phyloP scores from a whole-genome alignment of 441 rosid genomes.

The Pelargonium australe region DNA sequence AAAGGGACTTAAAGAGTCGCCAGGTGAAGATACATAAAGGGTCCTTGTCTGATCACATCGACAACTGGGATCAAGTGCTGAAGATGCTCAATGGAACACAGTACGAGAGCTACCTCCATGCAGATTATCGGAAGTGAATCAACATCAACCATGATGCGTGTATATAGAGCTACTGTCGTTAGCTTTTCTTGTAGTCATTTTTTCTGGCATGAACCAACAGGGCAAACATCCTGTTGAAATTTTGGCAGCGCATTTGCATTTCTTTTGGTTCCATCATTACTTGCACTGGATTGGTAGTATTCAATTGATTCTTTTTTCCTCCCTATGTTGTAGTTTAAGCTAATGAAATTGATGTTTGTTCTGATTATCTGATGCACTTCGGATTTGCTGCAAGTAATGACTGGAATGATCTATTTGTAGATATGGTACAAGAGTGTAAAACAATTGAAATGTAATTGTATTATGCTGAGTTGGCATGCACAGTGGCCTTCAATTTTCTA shows the following conservation, averaged over 20 bases:
- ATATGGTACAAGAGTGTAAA: too few species aligned
- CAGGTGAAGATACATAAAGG: conserved; percentile 95
- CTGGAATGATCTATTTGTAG: too few species aligned
- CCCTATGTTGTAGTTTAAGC: not conserved
- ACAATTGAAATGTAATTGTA: too few species aligned
- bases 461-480: too few species aligned
- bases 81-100: conserved; percentile 53
- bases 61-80: conserved; percentile 67
- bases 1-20: conserved; percentile 53
- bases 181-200: conserved; percentile 9
- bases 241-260: conserved; percentile 32
- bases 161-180: conserved; percentile 18
- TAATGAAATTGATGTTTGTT: not conserved
- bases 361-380: too few species aligned
- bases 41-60: conserved; percentile 48
- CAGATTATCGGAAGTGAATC: conserved; percentile 48
- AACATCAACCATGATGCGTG: conserved; percentile 25
- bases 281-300: conserved; percentile 19
- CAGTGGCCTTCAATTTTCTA: too few species aligned
- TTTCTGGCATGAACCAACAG: conserved; percentile 22
- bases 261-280: not conserved
- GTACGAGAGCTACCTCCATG: conserved; percentile 50
- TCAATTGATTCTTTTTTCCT: conserved; percentile 40
- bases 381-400: too few species aligned
- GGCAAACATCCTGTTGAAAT: conserved; percentile 31